phyloP scores from a whole-genome alignment of 2,329 filamentous ascomycete genomes.

The Gyromitra esculenta region DNA sequence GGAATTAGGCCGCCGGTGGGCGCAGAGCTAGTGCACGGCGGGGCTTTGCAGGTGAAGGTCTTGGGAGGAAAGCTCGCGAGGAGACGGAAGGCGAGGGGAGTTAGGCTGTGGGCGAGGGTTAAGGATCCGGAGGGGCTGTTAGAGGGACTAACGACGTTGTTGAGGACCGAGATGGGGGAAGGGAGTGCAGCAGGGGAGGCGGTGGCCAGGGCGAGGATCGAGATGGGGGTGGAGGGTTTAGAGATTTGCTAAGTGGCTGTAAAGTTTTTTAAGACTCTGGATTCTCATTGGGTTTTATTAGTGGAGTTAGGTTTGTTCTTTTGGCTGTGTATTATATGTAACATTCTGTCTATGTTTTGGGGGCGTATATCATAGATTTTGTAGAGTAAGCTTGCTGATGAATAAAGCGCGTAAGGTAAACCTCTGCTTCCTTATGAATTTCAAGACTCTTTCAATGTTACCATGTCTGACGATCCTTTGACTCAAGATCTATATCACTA shows the following conservation, averaged over 20 bases:
- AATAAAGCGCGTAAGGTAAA: neutral
- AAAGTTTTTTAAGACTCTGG: neutral
- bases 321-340: conserved; percentile 22
- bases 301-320: neutral
- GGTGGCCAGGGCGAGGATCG: conserved; percentile 32
- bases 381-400: neutral
- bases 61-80: conserved; percentile 22
- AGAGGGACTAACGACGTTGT: conserved; percentile 33
- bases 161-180: conserved; percentile 39
- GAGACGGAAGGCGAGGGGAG: conserved; percentile 6
- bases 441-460: too few species aligned
- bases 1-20: conserved; percentile 2
- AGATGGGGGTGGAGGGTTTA: conserved; percentile 46
- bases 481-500: too few species aligned
- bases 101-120: conserved; percentile 22
- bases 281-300: neutral
- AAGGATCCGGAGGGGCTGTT: conserved; percentile 39
- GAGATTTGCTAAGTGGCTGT: conserved; percentile 1
- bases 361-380: conserved; percentile 8
- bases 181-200: neutral
- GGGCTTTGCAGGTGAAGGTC: neutral
- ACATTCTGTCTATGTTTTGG: neutral
- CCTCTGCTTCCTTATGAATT: neutral
- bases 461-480: too few species aligned
- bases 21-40: conserved; percentile 8